Percentiles rank a stretch among this genome's conserved stretches.
phyloP scores from a whole-genome alignment of 2,329 filamentous ascomycete species.

The Cyphellophora attinorum region DNA sequence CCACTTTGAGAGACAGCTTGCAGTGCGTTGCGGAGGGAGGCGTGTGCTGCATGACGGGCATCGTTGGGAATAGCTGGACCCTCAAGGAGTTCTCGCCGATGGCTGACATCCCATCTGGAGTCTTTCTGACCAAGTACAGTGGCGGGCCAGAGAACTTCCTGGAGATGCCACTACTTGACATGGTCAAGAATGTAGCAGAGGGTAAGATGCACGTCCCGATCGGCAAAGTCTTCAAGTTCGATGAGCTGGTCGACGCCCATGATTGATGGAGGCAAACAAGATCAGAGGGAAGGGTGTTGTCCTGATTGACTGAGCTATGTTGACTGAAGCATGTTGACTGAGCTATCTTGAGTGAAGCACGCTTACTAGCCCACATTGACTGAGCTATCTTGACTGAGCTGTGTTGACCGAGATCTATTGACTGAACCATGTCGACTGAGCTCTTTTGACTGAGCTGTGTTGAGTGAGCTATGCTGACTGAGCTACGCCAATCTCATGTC shows the following conservation, averaged over 20 bases:
- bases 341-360: too few species aligned
- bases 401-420: too few species aligned
- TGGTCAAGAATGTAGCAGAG: conserved; percentile 27
- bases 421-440: too few species aligned
- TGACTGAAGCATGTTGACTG: too few species aligned
- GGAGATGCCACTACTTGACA: conserved; percentile 30
- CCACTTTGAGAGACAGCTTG: conserved; percentile 35
- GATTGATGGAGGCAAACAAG: conserved; percentile 34
- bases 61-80: conserved; percentile 34
- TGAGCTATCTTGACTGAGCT: too few species aligned
- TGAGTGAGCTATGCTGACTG: too few species aligned
- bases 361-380: too few species aligned
- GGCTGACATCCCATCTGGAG: conserved; percentile 30
- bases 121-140: conserved; percentile 32
- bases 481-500: too few species aligned
- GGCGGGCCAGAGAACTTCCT: conserved; percentile 31
- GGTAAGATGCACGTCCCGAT: conserved; percentile 31
- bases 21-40: conserved; percentile 29
- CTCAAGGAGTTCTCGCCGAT: conserved; percentile 32
- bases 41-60: conserved; percentile 37
- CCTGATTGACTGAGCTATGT: conserved; percentile 14
- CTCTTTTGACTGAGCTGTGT: too few species aligned
- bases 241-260: conserved; percentile 39
- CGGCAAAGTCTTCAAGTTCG: conserved; percentile 33
- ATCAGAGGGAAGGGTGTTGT: conserved; percentile 38